phyloP scores from a whole-genome alignment of 2,329 filamentous ascomycete genomes.

The Lojkania enalia region DNA sequence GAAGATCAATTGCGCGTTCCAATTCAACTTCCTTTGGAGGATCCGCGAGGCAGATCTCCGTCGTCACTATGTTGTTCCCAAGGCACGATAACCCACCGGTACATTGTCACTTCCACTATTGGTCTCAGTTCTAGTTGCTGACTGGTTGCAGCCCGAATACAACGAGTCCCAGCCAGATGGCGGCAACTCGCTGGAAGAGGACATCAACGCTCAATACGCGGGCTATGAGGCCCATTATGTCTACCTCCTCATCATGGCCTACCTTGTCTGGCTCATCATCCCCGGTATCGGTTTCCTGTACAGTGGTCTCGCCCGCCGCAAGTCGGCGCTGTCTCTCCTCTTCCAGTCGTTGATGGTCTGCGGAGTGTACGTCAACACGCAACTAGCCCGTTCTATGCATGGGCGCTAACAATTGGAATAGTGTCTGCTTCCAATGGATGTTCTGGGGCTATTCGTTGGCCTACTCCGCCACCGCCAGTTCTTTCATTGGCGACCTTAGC shows the following conservation, averaged over 20 bases:
- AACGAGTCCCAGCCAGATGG: slow-evolving; percentile 54
- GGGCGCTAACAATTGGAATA: slow-evolving; percentile 15
- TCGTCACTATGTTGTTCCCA: too few relatives aligned
- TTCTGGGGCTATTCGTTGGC: slow-evolving; percentile 68
- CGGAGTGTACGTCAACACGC: slow-evolving; percentile 47
- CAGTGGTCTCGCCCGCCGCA: slow-evolving; percentile 64
- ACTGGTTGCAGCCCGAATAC: slow-evolving; percentile 42
- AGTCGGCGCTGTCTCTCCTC: slow-evolving; percentile 63
- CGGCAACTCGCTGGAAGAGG: slow-evolving; percentile 56
- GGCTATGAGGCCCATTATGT: slow-evolving; percentile 65
- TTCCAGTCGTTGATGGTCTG: slow-evolving; percentile 65
- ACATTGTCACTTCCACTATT: too few relatives aligned
- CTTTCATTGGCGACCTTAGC: slow-evolving; percentile 65
- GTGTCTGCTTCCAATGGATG: slow-evolving; percentile 62
- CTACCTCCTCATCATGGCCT: slow-evolving; percentile 62
- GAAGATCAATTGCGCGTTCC: too few relatives aligned
- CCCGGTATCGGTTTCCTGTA: slow-evolving; percentile 69
- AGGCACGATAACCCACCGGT: too few relatives aligned
- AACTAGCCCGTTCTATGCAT: neutral
- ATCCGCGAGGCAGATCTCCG: too few relatives aligned
- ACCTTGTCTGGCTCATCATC: slow-evolving; percentile 68
- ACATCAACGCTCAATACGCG: slow-evolving; percentile 62
- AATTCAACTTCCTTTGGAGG: too few relatives aligned
- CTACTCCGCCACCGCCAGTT: slow-evolving; percentile 62
- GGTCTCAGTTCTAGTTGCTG: too few relatives aligned